Base-by-base conservation (phyloP, 2,329 filamentous ascomycete species). In the Cladosporium sp. region DNA sequence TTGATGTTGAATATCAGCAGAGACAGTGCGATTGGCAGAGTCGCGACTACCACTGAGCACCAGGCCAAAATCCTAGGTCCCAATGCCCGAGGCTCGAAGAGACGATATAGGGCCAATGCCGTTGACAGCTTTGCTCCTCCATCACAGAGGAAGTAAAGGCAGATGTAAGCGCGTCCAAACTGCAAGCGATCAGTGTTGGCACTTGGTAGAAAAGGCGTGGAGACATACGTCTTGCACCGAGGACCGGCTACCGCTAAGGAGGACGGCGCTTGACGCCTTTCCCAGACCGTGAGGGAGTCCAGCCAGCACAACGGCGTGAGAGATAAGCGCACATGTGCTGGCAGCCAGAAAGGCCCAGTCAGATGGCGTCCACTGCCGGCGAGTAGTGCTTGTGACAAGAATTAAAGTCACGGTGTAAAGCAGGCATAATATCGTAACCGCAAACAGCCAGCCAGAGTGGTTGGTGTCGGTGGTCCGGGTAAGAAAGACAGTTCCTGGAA, bases 1-100 rank as follows among this genome's bases (percentile, higher is more conserved):
- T 54, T 54, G 28, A 54, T 54, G 28, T 54, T 54, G 51, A 54
- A 54, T 18, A 54, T 21, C 28, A 54, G 26, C 51, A 54, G 15
- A 10, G 51, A 54, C 7, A 54, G 15, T n/a, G 51, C 51, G 26
- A 54, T 54, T 12, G 51, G 51, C 28, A 54, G 28, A n/a, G 28
- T 32, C 28, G 51, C 28, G 15, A 54, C 28, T 3, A 54, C 8
- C 15, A 30, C 51, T n/a, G 51, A 30, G 26, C 51, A 54, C 51
- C 51, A 54, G 26, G 51, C 51, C 28, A 54, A n/a, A 18, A 54
- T 54, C 28, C 28, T 32, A n/a, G 28, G 7, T 54, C 51, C 51
- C 5, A 30, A 11, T n/a, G 51, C 51, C 51, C 51, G n/a, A 30
- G 51, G 51, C 26, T 54, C 51, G 28, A 54, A 54, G 2, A 54